Percentiles rank a stretch among this genome's conserved stretches.
phyloP scores from a whole-genome alignment of 805 yeast genomes.

The Teunomyces kruisii region DNA sequence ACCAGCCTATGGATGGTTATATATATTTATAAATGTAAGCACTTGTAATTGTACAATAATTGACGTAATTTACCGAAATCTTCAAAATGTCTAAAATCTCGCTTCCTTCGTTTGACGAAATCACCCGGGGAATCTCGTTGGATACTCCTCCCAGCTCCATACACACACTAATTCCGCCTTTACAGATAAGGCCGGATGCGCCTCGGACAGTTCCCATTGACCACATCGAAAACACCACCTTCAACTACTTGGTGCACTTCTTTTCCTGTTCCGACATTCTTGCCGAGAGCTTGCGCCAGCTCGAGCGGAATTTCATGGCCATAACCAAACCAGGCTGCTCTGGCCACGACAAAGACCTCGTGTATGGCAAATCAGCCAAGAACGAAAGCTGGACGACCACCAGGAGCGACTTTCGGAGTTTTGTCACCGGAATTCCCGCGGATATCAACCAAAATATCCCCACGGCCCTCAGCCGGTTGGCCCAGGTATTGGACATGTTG shows the following conservation, averaged over 20 bases:
- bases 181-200: background rate
- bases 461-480: slow-evolving; percentile 1
- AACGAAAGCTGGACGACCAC: background rate
- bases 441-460: background rate
- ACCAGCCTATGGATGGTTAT: too few species aligned
- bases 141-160: background rate
- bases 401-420: background rate
- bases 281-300: slow-evolving; percentile 1
- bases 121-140: slow-evolving; percentile 1
- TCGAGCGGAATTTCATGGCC: background rate
- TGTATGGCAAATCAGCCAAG: background rate
- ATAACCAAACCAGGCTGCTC: background rate
- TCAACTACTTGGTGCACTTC: background rate
- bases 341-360: background rate
- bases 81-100: background rate
- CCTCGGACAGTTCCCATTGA: background rate
- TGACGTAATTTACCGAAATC: too few species aligned
- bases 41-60: too few species aligned
- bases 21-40: too few species aligned
- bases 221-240: background rate
- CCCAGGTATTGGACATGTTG: slow-evolving; percentile 2
- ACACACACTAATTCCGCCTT: background rate
- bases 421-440: background rate
- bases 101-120: slow-evolving; percentile 4
- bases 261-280: slow-evolving; percentile 1